Base-by-base conservation (phyloP, 139 green algal species). In the Zygnema circumcarinatum region DNA sequence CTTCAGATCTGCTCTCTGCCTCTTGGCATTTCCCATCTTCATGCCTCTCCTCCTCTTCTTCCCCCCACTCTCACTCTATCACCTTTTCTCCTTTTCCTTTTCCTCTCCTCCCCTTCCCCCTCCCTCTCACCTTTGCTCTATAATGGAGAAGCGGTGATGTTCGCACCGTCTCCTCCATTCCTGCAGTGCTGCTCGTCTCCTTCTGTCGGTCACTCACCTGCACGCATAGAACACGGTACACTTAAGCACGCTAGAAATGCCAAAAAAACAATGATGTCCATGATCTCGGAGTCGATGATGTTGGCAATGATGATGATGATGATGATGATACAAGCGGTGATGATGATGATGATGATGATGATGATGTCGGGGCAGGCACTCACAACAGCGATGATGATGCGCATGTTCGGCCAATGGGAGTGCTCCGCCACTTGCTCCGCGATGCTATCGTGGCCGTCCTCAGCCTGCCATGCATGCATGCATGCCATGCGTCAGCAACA, bases 151-250 rank as follows among this genome's bases (percentile, higher is more conserved):
- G 88, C 32, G 11, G 22, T 33, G 54, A 89, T 2, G 88, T 93
- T 33, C 68, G 29, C 29, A 89, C 88, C 25, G 36, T 86, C 36
- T 90, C 41, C 56, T 89, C 52, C 88, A 92, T 92, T 29, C 87
- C 88, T 25, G 36, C 76, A 35, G 88, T 92, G 68, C 87, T 92
- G 76, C 87, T 91, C 21, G 85, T 89, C 21, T 92, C 87, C 75
- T 92, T 92, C 87, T 91, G 29, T 72, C 36, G 21, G 31, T 92
- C 88, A 41, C 62, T 89, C 41, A 89, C 84, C 84, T 89, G 84
- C 31, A 20, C 3, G 11, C 16, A 35, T 20, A 16, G n/a, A n/a
- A n/a, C n/a, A n/a, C n/a, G n/a, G n/a, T n/a, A n/a, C n/a, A n/a
- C n/a, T n/a, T n/a, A 72, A 72, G 54, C 54, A 72, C 54, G 54